A percentile compares a stretch with the other conserved stretches of the same genome.
These are phyloP conservation scores for Yamadazyma takamatsuzukensis DNA, from an alignment of 805 yeast genomes.

Conservation along the genomic window DNA sequence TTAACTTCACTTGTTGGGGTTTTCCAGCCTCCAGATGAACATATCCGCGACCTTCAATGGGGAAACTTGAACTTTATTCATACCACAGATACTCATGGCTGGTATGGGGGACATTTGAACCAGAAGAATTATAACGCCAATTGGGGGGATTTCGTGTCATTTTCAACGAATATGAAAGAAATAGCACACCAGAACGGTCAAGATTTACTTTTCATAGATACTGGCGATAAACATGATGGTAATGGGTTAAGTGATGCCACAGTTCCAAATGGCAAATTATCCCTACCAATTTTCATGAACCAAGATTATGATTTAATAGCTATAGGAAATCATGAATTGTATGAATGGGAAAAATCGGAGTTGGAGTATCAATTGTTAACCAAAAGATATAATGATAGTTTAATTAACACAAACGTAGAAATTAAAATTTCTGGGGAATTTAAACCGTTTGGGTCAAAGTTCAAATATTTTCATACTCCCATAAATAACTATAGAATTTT, in stretches of 20 bases:
- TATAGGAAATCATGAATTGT: conserved; percentile 89
- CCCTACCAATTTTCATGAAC: conserved; percentile 59
- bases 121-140: conserved; percentile 77
- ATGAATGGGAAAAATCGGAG: conserved; percentile 57
- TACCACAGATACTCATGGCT: conserved; percentile 96
- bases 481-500: conserved; percentile 50
- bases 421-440: conserved; percentile 41
- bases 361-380: conserved; percentile 65
- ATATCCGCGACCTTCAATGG: conserved; percentile 50
- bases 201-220: conserved; percentile 75
- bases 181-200: conserved; percentile 43
- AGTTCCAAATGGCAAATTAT: conserved; percentile 59
- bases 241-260: conserved; percentile 86
- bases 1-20: not conserved
- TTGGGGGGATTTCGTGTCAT: conserved; percentile 89
- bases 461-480: conserved; percentile 61
- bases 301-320: conserved; percentile 76
- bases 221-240: conserved; percentile 95
- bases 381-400: conserved; percentile 56
- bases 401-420: conserved; percentile 72
- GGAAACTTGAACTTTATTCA: conserved; percentile 82
- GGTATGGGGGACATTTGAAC: conserved; percentile 87
- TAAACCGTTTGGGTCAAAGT: conserved; percentile 67
- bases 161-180: conserved; percentile 48
- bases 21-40: not conserved